These are phyloP conservation scores for Termitomyces titanicus DNA, from an alignment of 768 basidiomycete species.

Conservation along the genomic window DNA sequence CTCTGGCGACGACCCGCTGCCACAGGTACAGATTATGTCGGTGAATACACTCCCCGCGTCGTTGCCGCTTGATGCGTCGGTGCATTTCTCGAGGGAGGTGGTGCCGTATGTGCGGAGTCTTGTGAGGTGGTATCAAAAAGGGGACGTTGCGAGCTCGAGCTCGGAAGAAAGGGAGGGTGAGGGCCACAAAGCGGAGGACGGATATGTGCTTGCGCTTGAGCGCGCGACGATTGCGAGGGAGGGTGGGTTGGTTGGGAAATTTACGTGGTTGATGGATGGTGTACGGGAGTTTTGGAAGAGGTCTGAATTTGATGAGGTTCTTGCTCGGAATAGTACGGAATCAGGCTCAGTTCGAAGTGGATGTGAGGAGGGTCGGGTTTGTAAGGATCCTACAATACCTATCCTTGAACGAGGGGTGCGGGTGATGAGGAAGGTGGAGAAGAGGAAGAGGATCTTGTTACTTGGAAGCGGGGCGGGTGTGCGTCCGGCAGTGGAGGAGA, in stretches of 20 bases:
- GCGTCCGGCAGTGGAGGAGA: constrained; percentile 77
- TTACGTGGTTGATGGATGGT: constrained; percentile 55
- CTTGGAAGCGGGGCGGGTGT: constrained; percentile 97
- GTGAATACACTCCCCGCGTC: constrained; percentile 90
- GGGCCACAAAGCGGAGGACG: no score
- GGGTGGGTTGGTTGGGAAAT: constrained; percentile 51
- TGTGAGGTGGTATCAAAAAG: constrained; percentile 44
- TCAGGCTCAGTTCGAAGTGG: no score
- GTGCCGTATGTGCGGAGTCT: constrained; percentile 64
- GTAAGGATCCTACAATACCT: no score
- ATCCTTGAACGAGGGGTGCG: no score
- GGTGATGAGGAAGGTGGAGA: no score
- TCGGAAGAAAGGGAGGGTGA: no score
- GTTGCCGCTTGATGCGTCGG: constrained; percentile 77
- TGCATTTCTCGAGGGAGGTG: constrained; percentile 67
- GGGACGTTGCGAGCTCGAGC: no score
- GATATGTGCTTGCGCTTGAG: no score
- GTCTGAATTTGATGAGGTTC: no score
- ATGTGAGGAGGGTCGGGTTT: no score
- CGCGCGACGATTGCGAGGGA: constrained; percentile 65
- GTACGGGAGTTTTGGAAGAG: no score
- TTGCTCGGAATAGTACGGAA: no score
- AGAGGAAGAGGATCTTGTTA: constrained; percentile 71
- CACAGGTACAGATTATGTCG: constrained; percentile 80
- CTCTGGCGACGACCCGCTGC: constrained; percentile 71